A percentile compares a stretch with the other conserved stretches of the same genome.
phyloP scores from a whole-genome alignment of 2,329 filamentous ascomycete genomes.

The Blumeria hordei region DNA sequence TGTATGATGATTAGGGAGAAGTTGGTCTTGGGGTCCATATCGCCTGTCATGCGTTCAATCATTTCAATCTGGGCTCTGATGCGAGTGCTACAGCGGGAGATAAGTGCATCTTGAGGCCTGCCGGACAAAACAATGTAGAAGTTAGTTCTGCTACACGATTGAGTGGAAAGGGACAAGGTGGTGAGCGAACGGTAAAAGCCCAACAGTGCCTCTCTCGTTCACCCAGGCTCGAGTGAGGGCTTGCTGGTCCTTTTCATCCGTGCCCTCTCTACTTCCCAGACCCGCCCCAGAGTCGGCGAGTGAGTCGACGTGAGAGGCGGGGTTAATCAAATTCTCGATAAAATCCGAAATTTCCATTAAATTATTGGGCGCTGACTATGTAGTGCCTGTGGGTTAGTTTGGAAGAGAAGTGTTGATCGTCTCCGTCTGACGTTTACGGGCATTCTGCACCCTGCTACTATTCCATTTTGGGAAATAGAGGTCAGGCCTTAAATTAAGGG shows the following conservation, averaged over 20 bases:
- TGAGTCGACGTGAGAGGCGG: no score
- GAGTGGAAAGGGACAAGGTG: not conserved
- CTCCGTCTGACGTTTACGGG: no score
- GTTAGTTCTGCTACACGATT: not conserved
- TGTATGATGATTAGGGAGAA: conserved; percentile 87
- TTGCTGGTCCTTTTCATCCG: conserved; percentile 40
- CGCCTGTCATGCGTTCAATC: conserved; percentile 54
- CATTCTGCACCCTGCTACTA: no score
- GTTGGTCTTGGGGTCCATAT: conserved; percentile 75
- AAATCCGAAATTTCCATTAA: no score
- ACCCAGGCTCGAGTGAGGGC: conserved; percentile 80
- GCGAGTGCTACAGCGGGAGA: conserved; percentile 57
- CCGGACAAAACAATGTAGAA: not conserved
- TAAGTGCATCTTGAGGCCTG: conserved; percentile 45
- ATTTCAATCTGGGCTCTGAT: conserved; percentile 45
- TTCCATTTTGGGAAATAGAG: no score
- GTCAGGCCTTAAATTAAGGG: no score
- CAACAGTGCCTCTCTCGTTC: conserved; percentile 70
- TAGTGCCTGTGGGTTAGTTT: no score
- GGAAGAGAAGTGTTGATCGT: no score
- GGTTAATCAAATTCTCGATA: no score
- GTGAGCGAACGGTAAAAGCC: conserved; percentile 33
- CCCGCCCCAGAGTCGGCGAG: no score
- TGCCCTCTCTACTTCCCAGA: no score
- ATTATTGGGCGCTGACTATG: no score